Base-by-base conservation (phyloP, 2,329 filamentous ascomycete genomes). In the Nannizziopsis barbatae region DNA sequence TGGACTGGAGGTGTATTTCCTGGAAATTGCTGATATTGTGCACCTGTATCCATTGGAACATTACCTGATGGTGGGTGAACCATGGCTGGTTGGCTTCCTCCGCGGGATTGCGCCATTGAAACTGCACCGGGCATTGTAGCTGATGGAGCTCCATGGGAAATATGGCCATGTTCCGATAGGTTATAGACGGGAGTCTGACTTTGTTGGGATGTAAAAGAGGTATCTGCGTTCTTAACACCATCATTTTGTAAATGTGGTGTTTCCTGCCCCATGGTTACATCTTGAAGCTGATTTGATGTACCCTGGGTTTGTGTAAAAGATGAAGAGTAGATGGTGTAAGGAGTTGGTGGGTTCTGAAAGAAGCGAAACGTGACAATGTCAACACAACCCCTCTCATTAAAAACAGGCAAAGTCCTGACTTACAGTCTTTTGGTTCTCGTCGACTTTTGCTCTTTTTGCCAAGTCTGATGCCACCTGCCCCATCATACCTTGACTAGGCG, bases 391-490 rank as follows among this genome's bases (percentile, higher is more conserved):
- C 14, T 42, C 10, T 30, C 11, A 22, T 18, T 17, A 8, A 3
- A 15, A 10, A 9, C 17, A 38, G 6, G 18, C 17, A 38, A 44
- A 12, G 2, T 42, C 35, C 18, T 35, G 10, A 50, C 47, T 10
- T 40, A 50, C 47, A n/a, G 41, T 43, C n/a, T 50, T 20, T 37
- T 49, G 45, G 20, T 22, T 41, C 32, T 46, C 45, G 11, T 47
- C 39, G 10, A 17, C 17, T 20, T 44, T 50, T 12, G 42, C 15
- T 10, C 51, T 49, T 30, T 37, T 48, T 12, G 51, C 51, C 15
- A 53, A 42, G 35, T 53, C 51, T 8, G 51, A 53, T 22, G 46
- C 51, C 41, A 53, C 49, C 40, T 53, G 51, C 3, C 38, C 40
- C 4, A 53, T 17, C 10, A 53, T 53, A n/a, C 46, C 49, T 27